Base-by-base conservation (phyloP, 2,329 filamentous ascomycete species). In the Ophiostoma sp. region DNA sequence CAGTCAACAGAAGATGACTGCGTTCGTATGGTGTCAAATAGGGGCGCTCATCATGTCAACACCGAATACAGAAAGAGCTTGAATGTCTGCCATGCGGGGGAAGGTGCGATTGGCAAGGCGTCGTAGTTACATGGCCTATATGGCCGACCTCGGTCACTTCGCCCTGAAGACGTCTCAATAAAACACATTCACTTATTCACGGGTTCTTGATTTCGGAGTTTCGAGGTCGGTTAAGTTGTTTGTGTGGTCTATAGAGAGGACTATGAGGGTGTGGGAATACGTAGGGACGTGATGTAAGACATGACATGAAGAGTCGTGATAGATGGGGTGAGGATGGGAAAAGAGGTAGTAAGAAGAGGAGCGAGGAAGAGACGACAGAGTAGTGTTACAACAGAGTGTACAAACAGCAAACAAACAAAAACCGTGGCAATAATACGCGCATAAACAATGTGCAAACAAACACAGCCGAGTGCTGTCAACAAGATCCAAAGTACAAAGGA, bases 381-480 rank as follows among this genome's bases (percentile, higher is more conserved):
- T 60, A 60, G 18, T 60, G 55, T 60, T 60, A 60, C 55, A 60
- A 38, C 52, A 58, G 27, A 14, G 55, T 60, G 55, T 60, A 60
- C 27, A 60, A 27, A 60, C 55, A 49, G 16, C 45, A 60, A 60
- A 44, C 42, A 44, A 60, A 27, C 55, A 36, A 5, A 14, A 49
- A 60, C 55, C 55, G 27, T 60, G 55, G 38, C 8, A 18, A 49
- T 11, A 45, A 16, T 11, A n/a, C 45, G 14, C 14, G 14, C 6
- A 14, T 16, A 49, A 49, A 49, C 45, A n/a, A 16, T n/a, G 42
- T 12, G 42, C 14, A 49, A 49, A 49, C 45, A 49, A 49, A 14
- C 45, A 49, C 14, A n/a, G 14, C 45, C 45, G 45, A 14, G 16
- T 16, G 16, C 45, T 18, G 45, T 14, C 45, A 14, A 14, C 45